Percentiles rank a stretch among this genome's conserved stretches.
Evolutionary conservation across 2,329 filamentous ascomycete species (phyloP).

Genomic region (Aspergillus costaricaensis): DNA sequence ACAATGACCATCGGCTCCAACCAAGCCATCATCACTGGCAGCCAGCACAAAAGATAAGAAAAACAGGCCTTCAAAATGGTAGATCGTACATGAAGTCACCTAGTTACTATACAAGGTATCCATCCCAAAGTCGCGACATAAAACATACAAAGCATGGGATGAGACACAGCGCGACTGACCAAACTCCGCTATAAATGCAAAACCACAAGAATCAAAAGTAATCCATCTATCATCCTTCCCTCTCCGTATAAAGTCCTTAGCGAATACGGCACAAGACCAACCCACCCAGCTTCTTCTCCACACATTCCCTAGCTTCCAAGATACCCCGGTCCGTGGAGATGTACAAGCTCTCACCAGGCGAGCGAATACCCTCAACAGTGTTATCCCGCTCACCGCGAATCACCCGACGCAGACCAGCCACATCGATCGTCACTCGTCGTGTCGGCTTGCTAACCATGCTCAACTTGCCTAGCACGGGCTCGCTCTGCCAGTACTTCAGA

Average conservation of each 20-base stretch:
- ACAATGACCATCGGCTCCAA: background rate
- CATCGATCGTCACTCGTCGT: constrained; percentile 67
- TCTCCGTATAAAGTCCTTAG: constrained; percentile 5
- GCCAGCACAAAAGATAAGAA: background rate
- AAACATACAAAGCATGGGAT: constrained; percentile 27
- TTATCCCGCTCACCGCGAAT: constrained; percentile 67
- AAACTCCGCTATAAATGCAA: constrained; percentile 44
- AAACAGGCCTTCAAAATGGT: background rate
- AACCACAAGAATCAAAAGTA: constrained; percentile 24
- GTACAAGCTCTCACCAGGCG: constrained; percentile 80
- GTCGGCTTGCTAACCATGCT: constrained; percentile 72
- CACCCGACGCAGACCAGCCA: constrained; percentile 63
- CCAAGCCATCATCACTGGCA: background rate
- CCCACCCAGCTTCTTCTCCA: constrained; percentile 79
- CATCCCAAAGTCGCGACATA: constrained; percentile 36
- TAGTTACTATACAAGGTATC: constrained; percentile 44
- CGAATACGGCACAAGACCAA: constrained; percentile 71
- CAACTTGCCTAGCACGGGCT: constrained; percentile 73
- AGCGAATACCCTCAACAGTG: constrained; percentile 70
- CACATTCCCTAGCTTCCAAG: constrained; percentile 78
- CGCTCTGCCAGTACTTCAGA: constrained; percentile 83
- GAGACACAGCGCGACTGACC: constrained; percentile 38
- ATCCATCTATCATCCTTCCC: constrained; percentile 2
- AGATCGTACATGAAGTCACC: constrained; percentile 28
- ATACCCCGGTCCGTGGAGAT: constrained; percentile 75